Evolutionary conservation across 2,329 filamentous ascomycete species (phyloP).

Genomic region (Basipetospora chlamydospora): DNA sequence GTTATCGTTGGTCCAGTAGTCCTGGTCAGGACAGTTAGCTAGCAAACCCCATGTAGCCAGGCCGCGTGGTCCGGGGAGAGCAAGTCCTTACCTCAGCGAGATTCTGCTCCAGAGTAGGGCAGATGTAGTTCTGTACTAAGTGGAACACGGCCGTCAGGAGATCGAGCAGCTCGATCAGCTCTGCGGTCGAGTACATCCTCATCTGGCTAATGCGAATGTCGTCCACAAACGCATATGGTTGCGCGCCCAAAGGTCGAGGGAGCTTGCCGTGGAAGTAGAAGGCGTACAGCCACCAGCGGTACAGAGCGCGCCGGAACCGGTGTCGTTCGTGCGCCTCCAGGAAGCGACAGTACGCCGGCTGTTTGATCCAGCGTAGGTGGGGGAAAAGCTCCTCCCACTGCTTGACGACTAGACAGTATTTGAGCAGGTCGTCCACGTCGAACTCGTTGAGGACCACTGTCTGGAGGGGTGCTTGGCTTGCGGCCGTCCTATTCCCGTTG

Average conservation of each 20-base stretch:
- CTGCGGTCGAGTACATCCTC: slow-evolving; percentile 25
- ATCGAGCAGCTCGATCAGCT: slow-evolving; percentile 30
- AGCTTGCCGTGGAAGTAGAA: slow-evolving; percentile 35
- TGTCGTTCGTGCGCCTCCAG: slow-evolving; percentile 26
- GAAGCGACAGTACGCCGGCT: slow-evolving; percentile 28
- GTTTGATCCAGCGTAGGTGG: slow-evolving; percentile 30
- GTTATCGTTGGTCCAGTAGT: background rate
- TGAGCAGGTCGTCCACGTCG: slow-evolving; percentile 19
- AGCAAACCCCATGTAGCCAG: too few species aligned
- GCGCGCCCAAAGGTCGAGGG: background rate
- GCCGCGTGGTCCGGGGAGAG: too few species aligned
- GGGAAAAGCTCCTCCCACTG: slow-evolving; percentile 26
- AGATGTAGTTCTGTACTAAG: slow-evolving; percentile 29
- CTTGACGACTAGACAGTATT: slow-evolving; percentile 20
- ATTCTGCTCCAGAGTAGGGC: slow-evolving; percentile 26
- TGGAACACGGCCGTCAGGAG: slow-evolving; percentile 28
- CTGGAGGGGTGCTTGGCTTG: slow-evolving; percentile 4
- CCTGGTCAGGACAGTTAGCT: background rate
- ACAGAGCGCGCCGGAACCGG: slow-evolving; percentile 35
- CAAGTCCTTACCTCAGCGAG: slow-evolving; percentile 18
- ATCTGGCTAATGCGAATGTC: slow-evolving; percentile 27
- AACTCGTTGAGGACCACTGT: slow-evolving; percentile 17
- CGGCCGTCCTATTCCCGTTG: slow-evolving; percentile 5
- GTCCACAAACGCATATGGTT: slow-evolving; percentile 15
- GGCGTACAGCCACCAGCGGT: slow-evolving; percentile 40